phyloP scores from a whole-genome alignment of 2,329 filamentous ascomycete genomes.

The Tolypocladium tundrense region DNA sequence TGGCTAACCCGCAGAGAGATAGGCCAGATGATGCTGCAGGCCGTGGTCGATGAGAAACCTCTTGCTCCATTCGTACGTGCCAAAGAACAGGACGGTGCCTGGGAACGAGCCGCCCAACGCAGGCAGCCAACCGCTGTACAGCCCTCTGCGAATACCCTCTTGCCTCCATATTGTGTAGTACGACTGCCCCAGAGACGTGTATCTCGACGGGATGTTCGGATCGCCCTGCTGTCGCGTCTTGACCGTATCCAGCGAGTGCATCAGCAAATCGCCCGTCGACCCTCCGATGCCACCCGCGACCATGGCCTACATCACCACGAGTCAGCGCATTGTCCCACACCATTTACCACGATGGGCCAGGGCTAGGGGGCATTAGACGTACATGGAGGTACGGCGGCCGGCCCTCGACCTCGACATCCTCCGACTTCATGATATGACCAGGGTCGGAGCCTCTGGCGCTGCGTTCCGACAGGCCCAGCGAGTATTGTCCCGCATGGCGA shows the following conservation, averaged over 20 bases:
- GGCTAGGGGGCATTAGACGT: slow-evolving; percentile 7
- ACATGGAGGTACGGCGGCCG: slow-evolving; percentile 35
- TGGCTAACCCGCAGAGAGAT: slow-evolving; percentile 65
- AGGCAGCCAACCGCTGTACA: slow-evolving; percentile 90
- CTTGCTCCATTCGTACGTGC: slow-evolving; percentile 93
- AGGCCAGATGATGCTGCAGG: slow-evolving; percentile 72
- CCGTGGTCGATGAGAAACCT: slow-evolving; percentile 76
- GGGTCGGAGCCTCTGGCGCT: slow-evolving; percentile 12
- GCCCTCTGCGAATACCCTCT: slow-evolving; percentile 73
- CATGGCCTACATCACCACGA: slow-evolving; percentile 58
- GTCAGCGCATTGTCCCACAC: not conserved
- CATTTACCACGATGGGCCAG: not conserved
- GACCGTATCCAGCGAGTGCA: slow-evolving; percentile 98
- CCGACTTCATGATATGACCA: slow-evolving; percentile 22
- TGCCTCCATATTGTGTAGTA: slow-evolving; percentile 91
- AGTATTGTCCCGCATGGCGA: slow-evolving; percentile 22
- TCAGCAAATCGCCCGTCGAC: slow-evolving; percentile 89
- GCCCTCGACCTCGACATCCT: slow-evolving; percentile 29
- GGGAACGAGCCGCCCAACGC: slow-evolving; percentile 88
- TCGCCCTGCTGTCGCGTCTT: slow-evolving; percentile 98
- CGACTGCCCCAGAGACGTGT: slow-evolving; percentile 79
- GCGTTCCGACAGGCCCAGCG: slow-evolving; percentile 15
- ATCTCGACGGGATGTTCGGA: slow-evolving; percentile 84
- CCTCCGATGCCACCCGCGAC: slow-evolving; percentile 88
- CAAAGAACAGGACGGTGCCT: slow-evolving; percentile 91